Conservation (phyloP, 257 asterid species). For the Solanum appendiculatum region DNA sequence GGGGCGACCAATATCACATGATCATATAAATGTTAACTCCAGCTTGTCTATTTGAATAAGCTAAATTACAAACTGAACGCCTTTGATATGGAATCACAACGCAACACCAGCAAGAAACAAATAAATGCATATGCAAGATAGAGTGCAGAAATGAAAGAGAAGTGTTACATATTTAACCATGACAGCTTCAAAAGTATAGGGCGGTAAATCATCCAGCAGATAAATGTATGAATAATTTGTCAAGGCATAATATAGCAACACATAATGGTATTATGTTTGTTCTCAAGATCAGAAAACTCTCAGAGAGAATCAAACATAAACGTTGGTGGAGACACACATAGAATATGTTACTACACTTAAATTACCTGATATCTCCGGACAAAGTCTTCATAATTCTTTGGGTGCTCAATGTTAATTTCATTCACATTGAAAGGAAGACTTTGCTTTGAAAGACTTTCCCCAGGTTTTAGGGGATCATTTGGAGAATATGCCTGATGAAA, state of each 20-base stretch:
- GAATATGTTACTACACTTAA: neutral
- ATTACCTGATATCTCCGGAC: slow-evolving; percentile 78
- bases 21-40: neutral
- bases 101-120: neutral
- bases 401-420: slow-evolving; percentile 61
- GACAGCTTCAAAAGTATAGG: neutral
- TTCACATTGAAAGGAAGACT: slow-evolving; percentile 45
- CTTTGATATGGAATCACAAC: neutral
- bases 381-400: slow-evolving; percentile 51
- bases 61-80: neutral
- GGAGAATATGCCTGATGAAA: slow-evolving; percentile 69
- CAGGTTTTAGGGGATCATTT: slow-evolving; percentile 66
- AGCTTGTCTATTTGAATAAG: neutral
- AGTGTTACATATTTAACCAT: neutral
- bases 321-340: neutral
- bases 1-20: neutral
- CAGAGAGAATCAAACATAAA: neutral
- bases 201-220: neutral
- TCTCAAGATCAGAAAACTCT: neutral
- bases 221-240: neutral
- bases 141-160: neutral
- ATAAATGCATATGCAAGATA: neutral
- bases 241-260: neutral
- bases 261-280: neutral
- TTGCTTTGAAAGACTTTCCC: slow-evolving; percentile 63